These are phyloP conservation scores for Anthracocystis panici-leucophaei DNA, from an alignment of 1,284 basidiomycete species.

Conservation along the genomic window DNA sequence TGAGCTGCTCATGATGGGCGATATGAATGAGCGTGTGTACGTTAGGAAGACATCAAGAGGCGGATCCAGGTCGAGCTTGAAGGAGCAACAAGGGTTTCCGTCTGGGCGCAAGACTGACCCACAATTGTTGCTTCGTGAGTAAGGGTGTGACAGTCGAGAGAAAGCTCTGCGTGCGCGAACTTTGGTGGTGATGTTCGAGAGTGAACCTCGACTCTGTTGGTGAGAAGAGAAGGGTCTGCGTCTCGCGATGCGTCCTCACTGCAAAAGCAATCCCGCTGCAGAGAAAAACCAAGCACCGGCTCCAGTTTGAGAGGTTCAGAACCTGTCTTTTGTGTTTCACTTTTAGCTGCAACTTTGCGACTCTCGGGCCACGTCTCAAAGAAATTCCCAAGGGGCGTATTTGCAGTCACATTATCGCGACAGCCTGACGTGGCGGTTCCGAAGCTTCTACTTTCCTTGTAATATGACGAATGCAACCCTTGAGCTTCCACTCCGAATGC, in stretches of 20 bases:
- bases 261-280: neutral
- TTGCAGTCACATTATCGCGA: slow-evolving; percentile 3
- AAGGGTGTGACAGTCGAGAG: too few relatives aligned
- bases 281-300: slow-evolving; percentile 6
- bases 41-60: slow-evolving; percentile 5
- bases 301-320: neutral
- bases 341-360: neutral
- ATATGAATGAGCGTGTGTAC: neutral
- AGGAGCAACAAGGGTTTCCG: neutral
- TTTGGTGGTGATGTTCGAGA: slow-evolving; percentile 1
- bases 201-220: too few relatives aligned
- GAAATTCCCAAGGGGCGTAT: slow-evolving; percentile 7
- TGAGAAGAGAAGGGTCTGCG: neutral
- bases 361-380: slow-evolving; percentile 13
- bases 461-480: neutral
- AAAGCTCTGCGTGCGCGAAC: neutral
- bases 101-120: neutral
- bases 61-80: neutral
- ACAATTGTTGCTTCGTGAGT: neutral
- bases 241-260: neutral
- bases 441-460: slow-evolving; percentile 2
- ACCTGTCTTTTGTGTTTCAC: neutral
- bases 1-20: slow-evolving; percentile 29
- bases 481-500: neutral
- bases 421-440: slow-evolving; percentile 24